These are phyloP conservation scores for Letharia lupina DNA, from an alignment of 495 filamentous ascomycete genomes.

Conservation along the genomic window DNA sequence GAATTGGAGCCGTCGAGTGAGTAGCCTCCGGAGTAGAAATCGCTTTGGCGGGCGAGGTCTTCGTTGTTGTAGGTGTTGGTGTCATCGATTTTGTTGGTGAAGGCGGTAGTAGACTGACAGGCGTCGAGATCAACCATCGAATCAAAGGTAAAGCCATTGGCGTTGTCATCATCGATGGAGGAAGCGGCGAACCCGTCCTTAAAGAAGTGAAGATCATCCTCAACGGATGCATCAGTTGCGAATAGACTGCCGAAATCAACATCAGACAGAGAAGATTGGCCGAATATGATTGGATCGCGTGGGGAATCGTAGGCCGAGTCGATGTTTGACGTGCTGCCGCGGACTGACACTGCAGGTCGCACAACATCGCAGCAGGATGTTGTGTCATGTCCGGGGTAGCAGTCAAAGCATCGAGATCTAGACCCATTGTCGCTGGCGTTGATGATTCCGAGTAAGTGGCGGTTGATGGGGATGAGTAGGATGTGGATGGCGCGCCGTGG, in stretches of 20 bases:
- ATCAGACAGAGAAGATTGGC: conserved; percentile 53
- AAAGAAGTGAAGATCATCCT: conserved; percentile 66
- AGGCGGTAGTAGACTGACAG: conserved; percentile 44
- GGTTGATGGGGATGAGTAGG: conserved; percentile 42
- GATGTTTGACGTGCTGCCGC: conserved; percentile 35
- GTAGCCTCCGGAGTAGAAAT: conserved; percentile 34
- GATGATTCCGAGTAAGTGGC: conserved; percentile 40
- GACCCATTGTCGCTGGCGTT: conserved; percentile 28
- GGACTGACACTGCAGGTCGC: conserved; percentile 99
- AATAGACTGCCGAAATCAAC: conserved; percentile 60
- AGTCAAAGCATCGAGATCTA: conserved; percentile 47
- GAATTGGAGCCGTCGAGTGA: conserved; percentile 33
- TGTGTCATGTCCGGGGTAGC: conserved; percentile 89
- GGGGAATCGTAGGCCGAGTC: conserved; percentile 46
- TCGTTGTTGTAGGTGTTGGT: conserved; percentile 29
- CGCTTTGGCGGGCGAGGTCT: conserved; percentile 31
- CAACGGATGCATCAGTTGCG: conserved; percentile 60
- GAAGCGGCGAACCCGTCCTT: conserved; percentile 68
- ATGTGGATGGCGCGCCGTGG: conserved; percentile 27
- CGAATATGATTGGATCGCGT: conserved; percentile 48
- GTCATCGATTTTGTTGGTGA: conserved; percentile 47
- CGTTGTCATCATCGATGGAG: conserved; percentile 44
- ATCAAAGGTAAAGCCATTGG: conserved; percentile 71
- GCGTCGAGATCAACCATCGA: conserved; percentile 74
- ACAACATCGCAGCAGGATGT: conserved; percentile 99